Percentiles rank a stretch among this genome's conserved stretches.
Conservation (phyloP, 83 land plant species). For the Larix sibirica region DNA sequence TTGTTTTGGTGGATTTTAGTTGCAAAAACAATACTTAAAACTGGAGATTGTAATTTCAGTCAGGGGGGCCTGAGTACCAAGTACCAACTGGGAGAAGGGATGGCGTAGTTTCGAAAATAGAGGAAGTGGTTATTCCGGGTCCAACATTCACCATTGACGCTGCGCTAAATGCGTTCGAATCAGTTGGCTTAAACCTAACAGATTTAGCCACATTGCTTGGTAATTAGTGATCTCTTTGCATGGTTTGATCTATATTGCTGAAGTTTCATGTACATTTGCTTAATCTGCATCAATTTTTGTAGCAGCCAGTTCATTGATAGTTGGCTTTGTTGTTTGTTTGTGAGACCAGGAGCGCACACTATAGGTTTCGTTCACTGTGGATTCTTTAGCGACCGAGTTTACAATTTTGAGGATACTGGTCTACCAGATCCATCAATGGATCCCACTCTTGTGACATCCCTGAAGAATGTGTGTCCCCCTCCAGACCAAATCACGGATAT, state of each 20-base stretch:
- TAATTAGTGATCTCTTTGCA: not conserved
- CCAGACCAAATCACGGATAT: too few relatives aligned
- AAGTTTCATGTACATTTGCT: not conserved
- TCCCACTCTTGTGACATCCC: not conserved
- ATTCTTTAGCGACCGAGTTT: slow-evolving; percentile 33
- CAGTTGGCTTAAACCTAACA: slow-evolving; percentile 16
- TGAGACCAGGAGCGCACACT: too few relatives aligned
- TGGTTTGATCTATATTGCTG: too few relatives aligned
- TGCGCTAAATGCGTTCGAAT: slow-evolving; percentile 17
- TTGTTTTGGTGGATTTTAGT: too few relatives aligned
- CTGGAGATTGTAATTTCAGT: slow-evolving; percentile 10
- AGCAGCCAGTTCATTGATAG: too few relatives aligned
- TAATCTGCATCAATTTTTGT: not conserved
- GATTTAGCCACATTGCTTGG: slow-evolving; percentile 40
- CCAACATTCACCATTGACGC: slow-evolving; percentile 17
- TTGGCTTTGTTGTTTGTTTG: too few relatives aligned
- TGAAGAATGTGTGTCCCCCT: too few relatives aligned
- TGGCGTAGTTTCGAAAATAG: slow-evolving; percentile 20
- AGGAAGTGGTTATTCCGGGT: slow-evolving; percentile 20
- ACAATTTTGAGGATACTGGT: slow-evolving; percentile 31
- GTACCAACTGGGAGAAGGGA: slow-evolving; percentile 33
- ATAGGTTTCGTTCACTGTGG: slow-evolving; percentile 38
- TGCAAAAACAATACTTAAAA: not conserved
- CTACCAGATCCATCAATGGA: slow-evolving; percentile 32
- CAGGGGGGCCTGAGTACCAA: slow-evolving; percentile 23